A percentile compares a stretch with the other conserved stretches of the same genome.
Conservation (phyloP, 345 rosid genomes). For the Acer yangbiense region DNA sequence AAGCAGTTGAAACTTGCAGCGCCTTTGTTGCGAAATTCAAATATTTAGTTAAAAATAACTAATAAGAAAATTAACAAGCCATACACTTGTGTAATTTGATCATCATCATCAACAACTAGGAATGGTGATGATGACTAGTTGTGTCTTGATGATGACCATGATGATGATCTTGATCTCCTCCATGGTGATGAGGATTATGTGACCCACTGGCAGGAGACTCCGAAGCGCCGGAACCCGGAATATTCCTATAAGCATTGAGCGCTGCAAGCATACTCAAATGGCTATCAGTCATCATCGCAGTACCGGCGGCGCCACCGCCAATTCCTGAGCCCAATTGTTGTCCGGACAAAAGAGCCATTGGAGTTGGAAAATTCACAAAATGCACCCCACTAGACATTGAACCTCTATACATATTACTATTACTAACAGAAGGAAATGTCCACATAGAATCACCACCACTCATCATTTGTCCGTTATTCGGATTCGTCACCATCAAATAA, state of each 20-base stretch:
- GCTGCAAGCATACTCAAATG: conserved; percentile 72
- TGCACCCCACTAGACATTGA: conserved; percentile 58
- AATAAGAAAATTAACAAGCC: conserved; percentile 21
- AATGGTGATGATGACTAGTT: conserved; percentile 37
- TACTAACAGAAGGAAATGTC: conserved; percentile 44
- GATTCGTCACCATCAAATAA: conserved; percentile 65
- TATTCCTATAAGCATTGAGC: conserved; percentile 59
- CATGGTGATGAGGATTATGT: conserved; percentile 37
- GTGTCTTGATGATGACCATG: conserved; percentile 29
- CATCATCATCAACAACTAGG: conserved; percentile 24
- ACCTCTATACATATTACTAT: conserved; percentile 38
- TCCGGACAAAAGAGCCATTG: conserved; percentile 67
- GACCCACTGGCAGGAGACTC: conserved; percentile 35
- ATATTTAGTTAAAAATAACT: conserved; percentile 15
- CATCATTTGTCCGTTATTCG: conserved; percentile 34
- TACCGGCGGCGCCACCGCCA: conserved; percentile 31
- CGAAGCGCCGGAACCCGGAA: conserved; percentile 27
- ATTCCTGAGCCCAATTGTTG: conserved; percentile 52
- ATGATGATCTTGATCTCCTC: conserved; percentile 2
- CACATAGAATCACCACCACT: conserved; percentile 47
- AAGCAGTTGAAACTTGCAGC: conserved; percentile 23
- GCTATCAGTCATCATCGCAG: conserved; percentile 41
- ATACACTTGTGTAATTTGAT: conserved; percentile 20
- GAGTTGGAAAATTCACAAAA: conserved; percentile 75
- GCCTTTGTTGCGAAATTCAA: conserved; percentile 22